Evolutionary conservation across 1,284 basidiomycete species (phyloP).

Genomic region (Coniophora puteana): DNA sequence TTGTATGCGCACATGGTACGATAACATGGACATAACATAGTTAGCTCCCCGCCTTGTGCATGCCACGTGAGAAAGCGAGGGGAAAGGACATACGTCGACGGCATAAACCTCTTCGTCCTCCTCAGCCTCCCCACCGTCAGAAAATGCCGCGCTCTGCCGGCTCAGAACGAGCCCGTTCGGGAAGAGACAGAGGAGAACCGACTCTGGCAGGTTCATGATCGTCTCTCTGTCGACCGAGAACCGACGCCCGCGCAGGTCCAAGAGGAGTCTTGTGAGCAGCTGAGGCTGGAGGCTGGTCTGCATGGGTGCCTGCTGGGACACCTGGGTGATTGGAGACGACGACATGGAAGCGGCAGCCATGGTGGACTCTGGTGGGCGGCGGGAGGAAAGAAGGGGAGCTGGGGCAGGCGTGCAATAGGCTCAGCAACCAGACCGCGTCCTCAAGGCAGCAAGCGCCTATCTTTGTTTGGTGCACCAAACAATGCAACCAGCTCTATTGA

Average conservation of each 20-base stretch:
- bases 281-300: slow-evolving; percentile 76
- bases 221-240: slow-evolving; percentile 97
- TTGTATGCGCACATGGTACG: slow-evolving; percentile 10
- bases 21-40: neutral
- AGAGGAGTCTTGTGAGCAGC: slow-evolving; percentile 80
- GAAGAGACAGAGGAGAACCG: slow-evolving; percentile 93
- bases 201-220: slow-evolving; percentile 98
- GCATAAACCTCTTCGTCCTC: slow-evolving; percentile 94
- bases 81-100: slow-evolving; percentile 77
- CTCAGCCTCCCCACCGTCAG: slow-evolving; percentile 74
- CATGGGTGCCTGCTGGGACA: slow-evolving; percentile 66
- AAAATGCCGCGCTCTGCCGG: slow-evolving; percentile 73
- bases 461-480: too few relatives aligned
- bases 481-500: too few relatives aligned
- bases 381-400: neutral
- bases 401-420: too few relatives aligned
- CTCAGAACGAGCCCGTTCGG: slow-evolving; percentile 96
- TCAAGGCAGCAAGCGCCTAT: too few relatives aligned
- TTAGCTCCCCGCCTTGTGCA: neutral
- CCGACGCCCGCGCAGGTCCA: slow-evolving; percentile 89
- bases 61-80: slow-evolving; percentile 3
- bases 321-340: slow-evolving; percentile 83
- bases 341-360: slow-evolving; percentile 53
- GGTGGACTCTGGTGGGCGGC: too few relatives aligned
- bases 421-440: too few relatives aligned